phyloP scores from a whole-genome alignment of 2,329 filamentous ascomycete species.

The Trichophyton mentagrophytes region DNA sequence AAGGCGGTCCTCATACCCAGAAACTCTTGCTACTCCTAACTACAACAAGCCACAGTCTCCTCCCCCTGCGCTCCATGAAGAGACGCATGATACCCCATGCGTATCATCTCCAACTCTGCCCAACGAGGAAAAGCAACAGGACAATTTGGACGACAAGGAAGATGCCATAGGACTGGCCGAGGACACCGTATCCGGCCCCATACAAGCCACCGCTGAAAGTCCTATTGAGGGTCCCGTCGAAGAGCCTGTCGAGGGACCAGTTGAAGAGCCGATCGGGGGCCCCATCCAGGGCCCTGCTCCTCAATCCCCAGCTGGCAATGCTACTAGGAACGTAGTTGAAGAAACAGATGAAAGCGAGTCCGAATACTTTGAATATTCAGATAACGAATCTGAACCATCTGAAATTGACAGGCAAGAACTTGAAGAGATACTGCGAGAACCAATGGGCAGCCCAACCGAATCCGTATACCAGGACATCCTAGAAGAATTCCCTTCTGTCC shows the following conservation, averaged over 20 bases:
- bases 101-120: neutral
- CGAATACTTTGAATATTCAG: slow-evolving; percentile 22
- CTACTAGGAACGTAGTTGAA: neutral
- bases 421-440: slow-evolving; percentile 38
- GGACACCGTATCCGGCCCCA: neutral
- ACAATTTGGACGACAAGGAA: neutral
- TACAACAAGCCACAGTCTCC: neutral
- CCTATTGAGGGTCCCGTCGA: slow-evolving; percentile 17
- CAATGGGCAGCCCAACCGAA: slow-evolving; percentile 27
- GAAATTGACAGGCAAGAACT: slow-evolving; percentile 52
- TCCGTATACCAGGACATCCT: slow-evolving; percentile 18
- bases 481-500: slow-evolving; percentile 23
- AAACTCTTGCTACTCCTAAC: neutral
- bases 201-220: neutral
- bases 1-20: neutral
- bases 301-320: neutral
- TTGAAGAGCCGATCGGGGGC: neutral
- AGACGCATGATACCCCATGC: neutral
- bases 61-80: neutral
- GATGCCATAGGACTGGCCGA: neutral
- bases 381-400: neutral
- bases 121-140: neutral
- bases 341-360: slow-evolving; percentile 33
- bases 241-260: neutral
- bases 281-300: too few relatives aligned